A percentile compares a stretch with the other conserved stretches of the same genome.
These are phyloP conservation scores for Salix udensis DNA, from an alignment of 345 rosid genomes.

Conservation along the genomic window DNA sequence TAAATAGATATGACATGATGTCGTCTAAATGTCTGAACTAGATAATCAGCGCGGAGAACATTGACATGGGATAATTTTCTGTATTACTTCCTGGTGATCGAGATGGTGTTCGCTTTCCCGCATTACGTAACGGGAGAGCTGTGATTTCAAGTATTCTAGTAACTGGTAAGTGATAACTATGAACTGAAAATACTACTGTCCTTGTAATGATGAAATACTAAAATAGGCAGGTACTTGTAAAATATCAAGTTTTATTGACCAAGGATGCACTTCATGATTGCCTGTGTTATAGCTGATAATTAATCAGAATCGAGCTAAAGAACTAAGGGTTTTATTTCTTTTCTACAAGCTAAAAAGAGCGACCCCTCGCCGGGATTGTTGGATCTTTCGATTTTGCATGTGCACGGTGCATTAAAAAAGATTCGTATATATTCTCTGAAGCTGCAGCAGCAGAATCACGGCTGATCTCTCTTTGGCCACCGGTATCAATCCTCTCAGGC, in stretches of 20 bases:
- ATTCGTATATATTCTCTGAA: background rate
- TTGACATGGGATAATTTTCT: background rate
- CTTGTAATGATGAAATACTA: background rate
- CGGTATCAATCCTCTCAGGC: too few species aligned
- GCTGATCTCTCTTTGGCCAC: too few species aligned
- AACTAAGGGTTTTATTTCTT: background rate
- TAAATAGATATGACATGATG: constrained; percentile 3
- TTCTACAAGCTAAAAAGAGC: background rate
- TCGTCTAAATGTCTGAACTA: background rate
- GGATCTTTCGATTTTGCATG: too few species aligned
- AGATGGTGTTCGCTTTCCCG: background rate
- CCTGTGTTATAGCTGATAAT: background rate
- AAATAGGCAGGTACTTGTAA: background rate
- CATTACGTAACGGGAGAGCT: background rate
- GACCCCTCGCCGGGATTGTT: background rate
- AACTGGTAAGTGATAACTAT: background rate
- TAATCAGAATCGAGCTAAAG: too few species aligned
- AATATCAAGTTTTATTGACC: background rate
- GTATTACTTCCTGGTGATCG: background rate
- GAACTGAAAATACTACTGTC: background rate
- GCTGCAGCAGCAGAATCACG: background rate
- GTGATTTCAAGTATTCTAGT: background rate
- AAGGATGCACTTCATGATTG: background rate
- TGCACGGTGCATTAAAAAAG: background rate
- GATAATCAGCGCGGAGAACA: background rate